A percentile compares a stretch with the other conserved stretches of the same genome.
Conservation (phyloP, 768 basidiomycete genomes). For the Macrolepiota fuliginosa region DNA sequence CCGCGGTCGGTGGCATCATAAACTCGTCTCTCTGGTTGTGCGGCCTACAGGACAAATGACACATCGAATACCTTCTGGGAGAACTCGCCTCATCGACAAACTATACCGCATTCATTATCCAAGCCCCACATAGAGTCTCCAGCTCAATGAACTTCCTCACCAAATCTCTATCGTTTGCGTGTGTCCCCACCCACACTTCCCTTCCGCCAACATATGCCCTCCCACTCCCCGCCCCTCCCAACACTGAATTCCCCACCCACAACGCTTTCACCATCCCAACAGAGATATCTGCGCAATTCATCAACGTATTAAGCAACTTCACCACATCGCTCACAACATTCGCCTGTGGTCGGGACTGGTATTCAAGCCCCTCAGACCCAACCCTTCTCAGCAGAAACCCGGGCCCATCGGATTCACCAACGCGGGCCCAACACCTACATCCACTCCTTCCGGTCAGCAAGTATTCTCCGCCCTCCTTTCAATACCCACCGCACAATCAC, state of each 20-base stretch:
- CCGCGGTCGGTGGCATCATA: conserved; percentile 33
- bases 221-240: conserved; percentile 54
- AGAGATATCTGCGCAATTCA: conserved; percentile 36
- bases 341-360: conserved; percentile 77
- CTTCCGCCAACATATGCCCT: conserved; percentile 69
- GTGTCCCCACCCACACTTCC: conserved; percentile 66
- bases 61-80: conserved; percentile 65
- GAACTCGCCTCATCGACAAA: conserved; percentile 66
- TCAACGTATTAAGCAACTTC: conserved; percentile 70
- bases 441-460: conserved; percentile 23
- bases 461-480: conserved; percentile 49
- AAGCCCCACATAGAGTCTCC: conserved; percentile 53
- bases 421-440: conserved; percentile 28
- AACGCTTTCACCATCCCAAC: conserved; percentile 18
- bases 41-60: conserved; percentile 51
- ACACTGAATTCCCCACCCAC: conserved; percentile 20
- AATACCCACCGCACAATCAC: conserved; percentile 31
- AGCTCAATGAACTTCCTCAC: conserved; percentile 73
- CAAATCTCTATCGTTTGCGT: conserved; percentile 75
- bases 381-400: conserved; percentile 33
- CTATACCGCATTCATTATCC: conserved; percentile 72
- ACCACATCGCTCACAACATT: conserved; percentile 68
- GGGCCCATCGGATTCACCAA: conserved; percentile 30
- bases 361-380: conserved; percentile 47
- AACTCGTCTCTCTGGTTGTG: conserved; percentile 55